Evolutionary conservation across 176 grass and related monocot species (phyloP).

Genomic region (Musa acuminata): DNA sequence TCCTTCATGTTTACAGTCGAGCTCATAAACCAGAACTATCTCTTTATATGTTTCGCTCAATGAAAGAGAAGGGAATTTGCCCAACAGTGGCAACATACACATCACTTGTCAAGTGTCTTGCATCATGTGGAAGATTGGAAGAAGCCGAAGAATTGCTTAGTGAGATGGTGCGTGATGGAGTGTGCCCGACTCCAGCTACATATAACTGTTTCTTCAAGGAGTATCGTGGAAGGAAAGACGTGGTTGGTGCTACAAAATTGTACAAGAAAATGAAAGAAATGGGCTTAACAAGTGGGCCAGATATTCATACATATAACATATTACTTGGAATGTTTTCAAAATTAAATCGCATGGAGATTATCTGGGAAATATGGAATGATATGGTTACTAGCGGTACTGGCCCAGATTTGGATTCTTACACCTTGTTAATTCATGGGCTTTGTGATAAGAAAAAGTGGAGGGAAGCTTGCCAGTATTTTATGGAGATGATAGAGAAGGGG

Average conservation of each 20-base stretch:
- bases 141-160: conserved; percentile 58
- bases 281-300: conserved; percentile 31
- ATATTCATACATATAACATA: conserved; percentile 88
- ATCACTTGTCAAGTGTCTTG: conserved; percentile 80
- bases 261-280: conserved; percentile 76
- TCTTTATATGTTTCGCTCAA: conserved; percentile 58
- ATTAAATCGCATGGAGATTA: conserved; percentile 33
- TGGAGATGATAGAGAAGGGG: conserved; percentile 98
- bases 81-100: conserved; percentile 86
- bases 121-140: conserved; percentile 73
- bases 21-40: conserved; percentile 82
- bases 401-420: conserved; percentile 91
- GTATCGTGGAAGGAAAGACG: conserved; percentile 76
- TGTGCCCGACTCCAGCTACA: conserved; percentile 57
- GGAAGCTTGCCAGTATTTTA: conserved; percentile 87
- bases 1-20: conserved; percentile 91
- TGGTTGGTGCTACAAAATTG: conserved; percentile 41
- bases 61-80: conserved; percentile 71
- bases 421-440: conserved; percentile 67
- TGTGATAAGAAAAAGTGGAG: conserved; percentile 74
- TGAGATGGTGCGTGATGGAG: conserved; percentile 62
- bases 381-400: conserved; percentile 56
- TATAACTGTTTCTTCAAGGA: conserved; percentile 97
- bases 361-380: conserved; percentile 68
- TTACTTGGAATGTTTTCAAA: conserved; percentile 81